Conservation (phyloP, 108 stramenopile genomes). For the Mediolabrus comicus region DNA sequence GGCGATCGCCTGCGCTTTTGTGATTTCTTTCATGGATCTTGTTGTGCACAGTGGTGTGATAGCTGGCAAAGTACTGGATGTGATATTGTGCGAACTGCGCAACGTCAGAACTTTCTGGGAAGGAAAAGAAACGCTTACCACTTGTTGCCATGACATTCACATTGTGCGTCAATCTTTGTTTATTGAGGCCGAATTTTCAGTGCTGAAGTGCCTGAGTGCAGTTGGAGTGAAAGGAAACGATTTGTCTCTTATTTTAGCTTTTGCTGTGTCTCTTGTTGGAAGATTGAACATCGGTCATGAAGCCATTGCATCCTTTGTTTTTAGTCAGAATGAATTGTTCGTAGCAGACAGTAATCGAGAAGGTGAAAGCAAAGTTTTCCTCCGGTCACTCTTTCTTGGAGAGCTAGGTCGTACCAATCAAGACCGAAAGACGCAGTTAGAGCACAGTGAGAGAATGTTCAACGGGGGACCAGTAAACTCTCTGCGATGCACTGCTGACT, state of each 20-base stretch:
- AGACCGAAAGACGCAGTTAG: constrained; percentile 21
- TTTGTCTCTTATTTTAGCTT: constrained; percentile 24
- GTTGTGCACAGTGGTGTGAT: background rate
- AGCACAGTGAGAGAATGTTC: constrained; percentile 30
- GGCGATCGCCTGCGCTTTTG: constrained; percentile 34
- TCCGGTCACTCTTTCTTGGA: constrained; percentile 24
- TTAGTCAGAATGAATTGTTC: constrained; percentile 51
- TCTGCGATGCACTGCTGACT: constrained; percentile 29
- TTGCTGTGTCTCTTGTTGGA: constrained; percentile 65
- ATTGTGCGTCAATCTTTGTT: constrained; percentile 58
- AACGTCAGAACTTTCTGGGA: constrained; percentile 6
- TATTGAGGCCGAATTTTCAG: constrained; percentile 53
- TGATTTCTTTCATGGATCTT: constrained; percentile 35
- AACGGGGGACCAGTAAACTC: constrained; percentile 11
- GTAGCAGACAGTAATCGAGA: background rate
- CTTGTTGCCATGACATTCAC: background rate
- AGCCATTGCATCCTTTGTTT: constrained; percentile 58
- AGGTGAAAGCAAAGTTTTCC: background rate
- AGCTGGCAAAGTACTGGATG: background rate
- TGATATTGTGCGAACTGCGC: background rate
- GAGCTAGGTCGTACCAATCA: constrained; percentile 10
- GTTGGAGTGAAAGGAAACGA: constrained; percentile 2
- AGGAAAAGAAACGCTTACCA: background rate
- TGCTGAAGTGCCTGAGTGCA: constrained; percentile 45
- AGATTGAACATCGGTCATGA: constrained; percentile 67